Percentiles rank a stretch among this genome's conserved stretches.
Conservation (phyloP, 805 yeast genomes). For the Myxozyma monticola region DNA sequence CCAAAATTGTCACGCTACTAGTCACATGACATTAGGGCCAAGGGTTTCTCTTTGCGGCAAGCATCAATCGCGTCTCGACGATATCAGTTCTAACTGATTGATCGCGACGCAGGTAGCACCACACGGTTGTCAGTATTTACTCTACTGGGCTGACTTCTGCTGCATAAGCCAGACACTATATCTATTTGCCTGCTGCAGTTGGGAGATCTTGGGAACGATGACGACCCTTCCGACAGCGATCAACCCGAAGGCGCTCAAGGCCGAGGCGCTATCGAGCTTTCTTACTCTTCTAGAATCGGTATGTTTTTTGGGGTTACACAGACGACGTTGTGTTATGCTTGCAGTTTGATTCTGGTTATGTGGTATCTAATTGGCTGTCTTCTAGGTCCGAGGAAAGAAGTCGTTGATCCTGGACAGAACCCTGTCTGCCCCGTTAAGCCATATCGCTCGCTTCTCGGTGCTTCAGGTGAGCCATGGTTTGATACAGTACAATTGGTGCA, state of each 20-base stretch:
- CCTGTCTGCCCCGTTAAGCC: constrained; percentile 53
- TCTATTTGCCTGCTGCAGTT: not conserved
- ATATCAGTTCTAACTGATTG: too few relatives aligned
- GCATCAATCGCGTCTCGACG: too few relatives aligned
- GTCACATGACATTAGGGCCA: too few relatives aligned
- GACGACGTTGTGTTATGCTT: too few relatives aligned
- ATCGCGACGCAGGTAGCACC: too few relatives aligned
- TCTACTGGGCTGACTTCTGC: too few relatives aligned
- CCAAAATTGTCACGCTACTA: too few relatives aligned
- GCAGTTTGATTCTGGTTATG: too few relatives aligned
- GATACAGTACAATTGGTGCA: not conserved
- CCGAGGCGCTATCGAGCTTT: constrained; percentile 29
- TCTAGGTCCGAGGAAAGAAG: constrained; percentile 35
- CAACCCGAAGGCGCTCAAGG: constrained; percentile 22
- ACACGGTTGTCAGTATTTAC: too few relatives aligned
- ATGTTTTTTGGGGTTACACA: constrained; percentile 1
- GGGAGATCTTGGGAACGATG: constrained; percentile 2
- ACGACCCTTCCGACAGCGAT: constrained; percentile 12
- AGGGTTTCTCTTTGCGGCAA: too few relatives aligned
- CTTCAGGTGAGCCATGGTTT: constrained; percentile 41
- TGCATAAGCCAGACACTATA: not conserved
- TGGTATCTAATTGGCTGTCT: too few relatives aligned
- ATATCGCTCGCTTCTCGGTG: constrained; percentile 54
- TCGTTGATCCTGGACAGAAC: constrained; percentile 47
- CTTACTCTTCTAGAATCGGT: constrained; percentile 36